Evolutionary conservation across 2,329 filamentous ascomycete species (phyloP).

Genomic region (Diaporthe vexans): DNA sequence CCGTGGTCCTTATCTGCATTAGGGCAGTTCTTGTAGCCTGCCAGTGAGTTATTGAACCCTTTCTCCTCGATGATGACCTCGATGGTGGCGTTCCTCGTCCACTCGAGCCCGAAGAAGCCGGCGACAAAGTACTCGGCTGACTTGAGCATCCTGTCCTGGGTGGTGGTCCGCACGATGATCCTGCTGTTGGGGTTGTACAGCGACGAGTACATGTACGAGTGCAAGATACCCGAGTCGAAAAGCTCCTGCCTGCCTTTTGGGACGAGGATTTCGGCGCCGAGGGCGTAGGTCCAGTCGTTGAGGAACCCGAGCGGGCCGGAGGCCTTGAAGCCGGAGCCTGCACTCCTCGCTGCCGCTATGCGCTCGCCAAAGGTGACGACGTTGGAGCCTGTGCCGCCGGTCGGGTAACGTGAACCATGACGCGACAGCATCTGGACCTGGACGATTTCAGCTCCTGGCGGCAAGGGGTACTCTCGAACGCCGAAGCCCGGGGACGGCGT

Average conservation of each 20-base stretch:
- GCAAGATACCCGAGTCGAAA: constrained; percentile 75
- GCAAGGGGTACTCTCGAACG: constrained; percentile 78
- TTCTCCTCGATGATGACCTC: constrained; percentile 77
- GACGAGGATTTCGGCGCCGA: constrained; percentile 80
- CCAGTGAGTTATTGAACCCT: constrained; percentile 78
- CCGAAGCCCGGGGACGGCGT: constrained; percentile 81
- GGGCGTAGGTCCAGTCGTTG: constrained; percentile 76
- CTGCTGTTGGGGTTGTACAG: constrained; percentile 81
- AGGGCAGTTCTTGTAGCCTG: constrained; percentile 76
- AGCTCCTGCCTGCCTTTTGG: constrained; percentile 79
- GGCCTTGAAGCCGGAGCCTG: constrained; percentile 60
- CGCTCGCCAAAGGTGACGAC: constrained; percentile 69
- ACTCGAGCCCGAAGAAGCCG: constrained; percentile 83
- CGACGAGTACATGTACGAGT: constrained; percentile 80
- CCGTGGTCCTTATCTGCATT: constrained; percentile 68
- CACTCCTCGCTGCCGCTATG: constrained; percentile 65
- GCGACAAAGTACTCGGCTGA: constrained; percentile 84
- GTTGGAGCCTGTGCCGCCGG: constrained; percentile 63
- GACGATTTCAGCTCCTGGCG: constrained; percentile 75
- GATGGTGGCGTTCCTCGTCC: constrained; percentile 80
- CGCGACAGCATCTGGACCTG: constrained; percentile 81
- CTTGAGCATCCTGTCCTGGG: constrained; percentile 83
- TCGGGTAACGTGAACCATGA: constrained; percentile 82
- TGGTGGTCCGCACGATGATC: constrained; percentile 80
- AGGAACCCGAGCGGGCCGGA: constrained; percentile 75